phyloP scores from a whole-genome alignment of 805 yeast species.

The Candida broadrunensis region DNA sequence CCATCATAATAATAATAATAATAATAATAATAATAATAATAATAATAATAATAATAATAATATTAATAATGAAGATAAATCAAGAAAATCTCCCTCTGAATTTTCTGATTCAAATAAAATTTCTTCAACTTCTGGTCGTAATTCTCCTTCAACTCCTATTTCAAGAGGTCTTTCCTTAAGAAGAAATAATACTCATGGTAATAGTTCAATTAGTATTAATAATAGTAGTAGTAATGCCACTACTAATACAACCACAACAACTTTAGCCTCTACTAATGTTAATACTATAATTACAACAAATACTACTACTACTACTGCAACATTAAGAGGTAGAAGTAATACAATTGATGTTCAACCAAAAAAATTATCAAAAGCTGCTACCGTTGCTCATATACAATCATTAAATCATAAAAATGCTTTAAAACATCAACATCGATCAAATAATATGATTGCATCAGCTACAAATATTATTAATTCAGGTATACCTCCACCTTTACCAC shows the following conservation, averaged over 20 bases:
- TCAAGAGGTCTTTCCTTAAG: slow-evolving; percentile 17
- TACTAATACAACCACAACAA: slow-evolving; percentile 1
- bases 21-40: not conserved
- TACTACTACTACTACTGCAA: not conserved
- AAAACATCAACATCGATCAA: slow-evolving; percentile 12
- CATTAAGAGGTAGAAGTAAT: not conserved
- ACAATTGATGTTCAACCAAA: slow-evolving; percentile 2
- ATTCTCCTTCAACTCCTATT: slow-evolving; percentile 6
- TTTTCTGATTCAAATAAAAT: not conserved
- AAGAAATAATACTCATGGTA: slow-evolving; percentile 13
- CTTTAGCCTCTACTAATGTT: not conserved
- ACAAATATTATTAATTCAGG: not conserved
- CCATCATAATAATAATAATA: slow-evolving; percentile 14
- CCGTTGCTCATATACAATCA: slow-evolving; percentile 34
- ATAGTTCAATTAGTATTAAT: not conserved
- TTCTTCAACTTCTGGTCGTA: not conserved
- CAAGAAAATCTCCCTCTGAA: not conserved
- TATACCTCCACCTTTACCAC: no score
- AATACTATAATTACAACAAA: not conserved
- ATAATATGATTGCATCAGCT: slow-evolving; percentile 6
- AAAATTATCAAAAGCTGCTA: slow-evolving; percentile 29
- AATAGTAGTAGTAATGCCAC: slow-evolving; percentile 14
- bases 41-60: no score
- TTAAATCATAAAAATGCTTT: slow-evolving; percentile 27
- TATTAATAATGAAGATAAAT: not conserved